Percentiles rank a stretch among this genome's conserved stretches.
These are phyloP conservation scores for Croton laevigatus DNA, from an alignment of 441 rosid genomes.

Conservation along the genomic window DNA sequence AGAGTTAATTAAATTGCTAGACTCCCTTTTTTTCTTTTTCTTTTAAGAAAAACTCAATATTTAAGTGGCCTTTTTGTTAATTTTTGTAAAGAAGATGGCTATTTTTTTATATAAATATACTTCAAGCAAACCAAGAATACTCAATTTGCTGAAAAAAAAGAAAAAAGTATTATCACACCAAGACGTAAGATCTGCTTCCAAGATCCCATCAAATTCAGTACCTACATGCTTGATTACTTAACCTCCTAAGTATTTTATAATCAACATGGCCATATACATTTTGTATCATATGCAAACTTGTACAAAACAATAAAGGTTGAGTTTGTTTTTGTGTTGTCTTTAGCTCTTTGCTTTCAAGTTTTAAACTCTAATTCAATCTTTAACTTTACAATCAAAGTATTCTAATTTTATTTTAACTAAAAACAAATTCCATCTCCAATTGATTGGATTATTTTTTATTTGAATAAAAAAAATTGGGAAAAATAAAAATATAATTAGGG, in stretches of 20 bases:
- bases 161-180: neutral
- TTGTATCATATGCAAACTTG: too few species aligned
- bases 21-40: too few species aligned
- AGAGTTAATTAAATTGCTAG: too few species aligned
- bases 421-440: constrained; percentile 1
- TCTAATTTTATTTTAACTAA: neutral
- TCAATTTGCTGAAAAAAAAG: too few species aligned
- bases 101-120: too few species aligned
- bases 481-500: constrained; percentile 6
- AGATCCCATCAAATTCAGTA: neutral
- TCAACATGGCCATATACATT: too few species aligned
- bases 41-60: too few species aligned
- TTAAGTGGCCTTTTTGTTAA: too few species aligned
- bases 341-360: constrained; percentile 20
- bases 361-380: constrained; percentile 23
- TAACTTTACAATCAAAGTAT: constrained; percentile 27
- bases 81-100: too few species aligned
- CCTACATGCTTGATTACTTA: neutral
- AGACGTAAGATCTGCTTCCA: neutral
- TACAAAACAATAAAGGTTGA: neutral
- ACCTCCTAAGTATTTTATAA: neutral
- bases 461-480: neutral
- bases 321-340: constrained; percentile 15
- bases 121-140: too few species aligned
- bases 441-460: neutral